A percentile compares a stretch with the other conserved stretches of the same genome.
phyloP scores from a whole-genome alignment of 2,329 filamentous ascomycete genomes.

The Cladophialophora chaetospira region DNA sequence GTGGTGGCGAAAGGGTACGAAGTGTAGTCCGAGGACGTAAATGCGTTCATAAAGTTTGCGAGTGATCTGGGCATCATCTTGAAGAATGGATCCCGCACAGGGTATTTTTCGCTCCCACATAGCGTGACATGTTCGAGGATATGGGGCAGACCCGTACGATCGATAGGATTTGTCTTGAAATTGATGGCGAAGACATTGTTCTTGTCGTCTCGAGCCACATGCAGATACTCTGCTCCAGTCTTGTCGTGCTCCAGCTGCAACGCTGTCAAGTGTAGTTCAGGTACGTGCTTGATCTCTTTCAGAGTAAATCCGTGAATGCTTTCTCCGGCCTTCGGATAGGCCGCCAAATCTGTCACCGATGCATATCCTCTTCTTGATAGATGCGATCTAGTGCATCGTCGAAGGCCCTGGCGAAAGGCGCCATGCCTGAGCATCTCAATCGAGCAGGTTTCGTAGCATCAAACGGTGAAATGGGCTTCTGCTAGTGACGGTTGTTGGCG shows the following conservation, averaged over 20 bases:
- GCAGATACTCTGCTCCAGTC: constrained; percentile 93
- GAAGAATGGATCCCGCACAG: constrained; percentile 98
- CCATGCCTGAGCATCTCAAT: constrained; percentile 33
- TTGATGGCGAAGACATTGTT: constrained; percentile 99
- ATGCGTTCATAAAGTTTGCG: constrained; percentile 99
- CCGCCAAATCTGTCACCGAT: constrained; percentile 74
- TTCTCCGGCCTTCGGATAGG: constrained; percentile 76
- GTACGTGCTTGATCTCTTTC: constrained; percentile 84
- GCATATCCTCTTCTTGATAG: constrained; percentile 45
- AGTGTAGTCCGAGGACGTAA: constrained; percentile 93
- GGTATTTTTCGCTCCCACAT: constrained; percentile 94
- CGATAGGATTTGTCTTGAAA: constrained; percentile 97
- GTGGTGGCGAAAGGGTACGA: constrained; percentile 98
- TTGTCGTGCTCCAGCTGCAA: constrained; percentile 89
- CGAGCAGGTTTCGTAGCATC: neutral
- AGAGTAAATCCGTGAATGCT: constrained; percentile 93
- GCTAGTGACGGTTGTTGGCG: too few species aligned
- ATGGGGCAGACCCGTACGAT: constrained; percentile 94
- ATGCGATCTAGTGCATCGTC: constrained; percentile 9
- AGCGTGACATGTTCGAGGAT: constrained; percentile 97
- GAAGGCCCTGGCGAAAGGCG: constrained; percentile 25
- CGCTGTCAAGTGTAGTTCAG: constrained; percentile 89
- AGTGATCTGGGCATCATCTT: constrained; percentile 98
- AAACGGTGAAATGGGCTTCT: constrained; percentile 6
- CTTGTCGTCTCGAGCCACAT: constrained; percentile 90